phyloP scores from a whole-genome alignment of 1,139 yeast species.

The Yarrowia galli region DNA sequence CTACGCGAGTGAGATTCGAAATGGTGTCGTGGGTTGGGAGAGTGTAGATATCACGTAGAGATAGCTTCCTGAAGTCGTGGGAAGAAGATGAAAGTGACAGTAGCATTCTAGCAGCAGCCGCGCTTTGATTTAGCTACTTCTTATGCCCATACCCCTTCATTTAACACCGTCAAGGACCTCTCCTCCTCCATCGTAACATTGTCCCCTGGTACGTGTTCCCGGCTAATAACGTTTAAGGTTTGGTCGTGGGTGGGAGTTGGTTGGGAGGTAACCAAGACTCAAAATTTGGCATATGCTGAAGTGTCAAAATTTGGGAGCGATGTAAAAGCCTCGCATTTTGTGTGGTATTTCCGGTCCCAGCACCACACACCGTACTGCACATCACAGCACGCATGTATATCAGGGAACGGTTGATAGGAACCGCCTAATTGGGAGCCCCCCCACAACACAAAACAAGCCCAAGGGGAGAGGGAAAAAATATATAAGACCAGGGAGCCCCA shows the following conservation, averaged over 20 bases:
- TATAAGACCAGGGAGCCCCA: constrained; percentile 18
- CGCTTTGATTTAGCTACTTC: no score
- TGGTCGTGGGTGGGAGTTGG: neutral
- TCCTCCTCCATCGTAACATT: no score
- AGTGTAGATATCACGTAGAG: neutral
- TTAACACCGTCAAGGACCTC: no score
- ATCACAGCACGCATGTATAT: constrained; percentile 40
- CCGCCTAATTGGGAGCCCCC: constrained; percentile 22
- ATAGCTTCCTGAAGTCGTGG: neutral
- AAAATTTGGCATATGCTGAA: constrained; percentile 13
- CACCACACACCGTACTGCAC: neutral
- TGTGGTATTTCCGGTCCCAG: constrained; percentile 29
- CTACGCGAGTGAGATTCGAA: neutral
- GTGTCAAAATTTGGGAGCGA: constrained; percentile 37
- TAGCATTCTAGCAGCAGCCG: neutral
- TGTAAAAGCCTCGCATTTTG: constrained; percentile 20
- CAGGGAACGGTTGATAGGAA: constrained; percentile 38
- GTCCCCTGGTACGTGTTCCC: no score
- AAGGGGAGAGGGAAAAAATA: constrained; percentile 38
- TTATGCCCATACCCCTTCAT: no score
- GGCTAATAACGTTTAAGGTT: constrained; percentile 3
- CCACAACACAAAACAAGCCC: constrained; percentile 33
- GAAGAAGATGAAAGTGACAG: accelerated
- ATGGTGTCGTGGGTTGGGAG: neutral
- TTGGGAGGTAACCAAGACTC: constrained; percentile 1